Percentiles rank a stretch among this genome's conserved stretches.
These are phyloP conservation scores for Teunomyces atbi DNA, from an alignment of 805 yeast species.

Conservation along the genomic window DNA sequence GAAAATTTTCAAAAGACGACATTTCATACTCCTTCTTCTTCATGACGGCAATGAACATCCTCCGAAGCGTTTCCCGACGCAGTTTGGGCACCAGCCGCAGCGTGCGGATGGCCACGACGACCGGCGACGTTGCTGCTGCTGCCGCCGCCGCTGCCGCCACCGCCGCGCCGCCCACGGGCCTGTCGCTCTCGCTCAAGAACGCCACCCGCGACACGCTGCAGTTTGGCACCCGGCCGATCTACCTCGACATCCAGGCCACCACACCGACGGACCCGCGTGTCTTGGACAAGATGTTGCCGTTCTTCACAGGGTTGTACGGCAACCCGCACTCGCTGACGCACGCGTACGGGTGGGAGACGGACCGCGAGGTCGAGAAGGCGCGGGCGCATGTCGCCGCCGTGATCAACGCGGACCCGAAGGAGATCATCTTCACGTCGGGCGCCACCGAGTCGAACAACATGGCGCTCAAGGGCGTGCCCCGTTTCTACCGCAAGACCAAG, in stretches of 20 bases:
- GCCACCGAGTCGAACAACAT: slow-evolving; percentile 97
- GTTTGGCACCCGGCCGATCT: slow-evolving; percentile 83
- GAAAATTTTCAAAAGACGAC: too few relatives aligned
- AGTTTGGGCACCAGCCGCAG: background rate
- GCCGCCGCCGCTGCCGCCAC: too few relatives aligned
- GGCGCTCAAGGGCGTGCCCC: slow-evolving; percentile 92
- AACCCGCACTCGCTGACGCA: slow-evolving; percentile 98
- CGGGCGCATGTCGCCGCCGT: slow-evolving; percentile 78
- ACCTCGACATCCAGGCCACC: slow-evolving; percentile 96
- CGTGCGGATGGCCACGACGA: slow-evolving; percentile 13
- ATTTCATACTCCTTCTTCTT: background rate
- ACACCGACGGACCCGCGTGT: slow-evolving; percentile 98
- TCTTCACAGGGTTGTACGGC: slow-evolving; percentile 91
- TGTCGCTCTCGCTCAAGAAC: slow-evolving; percentile 42
- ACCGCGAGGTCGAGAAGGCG: slow-evolving; percentile 84
- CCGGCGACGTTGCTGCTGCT: slow-evolving; percentile 16
- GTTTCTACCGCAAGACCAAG: slow-evolving; percentile 87
- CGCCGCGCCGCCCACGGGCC: slow-evolving; percentile 45
- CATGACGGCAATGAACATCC: too few relatives aligned
- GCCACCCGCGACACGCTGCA: slow-evolving; percentile 45
- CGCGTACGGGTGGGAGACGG: slow-evolving; percentile 98
- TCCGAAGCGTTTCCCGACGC: background rate
- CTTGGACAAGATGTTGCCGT: slow-evolving; percentile 79
- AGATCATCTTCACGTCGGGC: slow-evolving; percentile 94
- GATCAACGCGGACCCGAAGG: slow-evolving; percentile 93